A percentile compares a stretch with the other conserved stretches of the same genome.
Conservation (phyloP, 2,329 filamentous ascomycete genomes). For the Cladophialophora yegresii region DNA sequence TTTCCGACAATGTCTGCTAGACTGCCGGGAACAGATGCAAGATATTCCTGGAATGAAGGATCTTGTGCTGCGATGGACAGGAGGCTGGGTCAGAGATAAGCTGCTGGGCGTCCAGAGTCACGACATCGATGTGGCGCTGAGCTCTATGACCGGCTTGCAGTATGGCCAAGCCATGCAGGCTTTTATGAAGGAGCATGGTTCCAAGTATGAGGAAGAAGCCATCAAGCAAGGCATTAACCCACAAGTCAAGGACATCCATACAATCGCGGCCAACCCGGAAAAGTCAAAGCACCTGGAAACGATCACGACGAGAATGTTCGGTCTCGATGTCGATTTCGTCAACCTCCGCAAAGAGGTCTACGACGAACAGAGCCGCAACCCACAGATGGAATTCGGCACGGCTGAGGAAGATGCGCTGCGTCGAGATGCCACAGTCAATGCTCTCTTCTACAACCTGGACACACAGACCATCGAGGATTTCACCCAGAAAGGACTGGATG, state of each 20-base stretch:
- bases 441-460: conserved; percentile 92
- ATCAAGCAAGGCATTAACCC: conserved; percentile 38
- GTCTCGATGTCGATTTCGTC: conserved; percentile 88
- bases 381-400: conserved; percentile 90
- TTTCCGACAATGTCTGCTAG: conserved; percentile 36
- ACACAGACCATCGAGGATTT: conserved; percentile 80
- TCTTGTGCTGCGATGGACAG: conserved; percentile 52
- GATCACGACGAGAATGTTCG: conserved; percentile 80
- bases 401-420: conserved; percentile 85
- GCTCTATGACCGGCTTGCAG: conserved; percentile 53
- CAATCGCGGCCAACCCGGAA: conserved; percentile 87
- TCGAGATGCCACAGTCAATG: conserved; percentile 91
- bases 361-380: conserved; percentile 82
- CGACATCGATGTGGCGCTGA: conserved; percentile 54
- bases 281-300: conserved; percentile 97
- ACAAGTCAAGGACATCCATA: conserved; percentile 70
- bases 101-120: conserved; percentile 50
- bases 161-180: conserved; percentile 50
- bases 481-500: conserved; percentile 69
- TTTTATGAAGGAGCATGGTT: conserved; percentile 45
- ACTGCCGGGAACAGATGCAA: conserved; percentile 33
- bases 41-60: conserved; percentile 32
- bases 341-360: conserved; percentile 93
- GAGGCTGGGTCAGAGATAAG: conserved; percentile 56
- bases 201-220: conserved; percentile 51